Evolutionary conservation across 352 stramenopile species (phyloP).

Genomic region (Phytophthora multivora): DNA sequence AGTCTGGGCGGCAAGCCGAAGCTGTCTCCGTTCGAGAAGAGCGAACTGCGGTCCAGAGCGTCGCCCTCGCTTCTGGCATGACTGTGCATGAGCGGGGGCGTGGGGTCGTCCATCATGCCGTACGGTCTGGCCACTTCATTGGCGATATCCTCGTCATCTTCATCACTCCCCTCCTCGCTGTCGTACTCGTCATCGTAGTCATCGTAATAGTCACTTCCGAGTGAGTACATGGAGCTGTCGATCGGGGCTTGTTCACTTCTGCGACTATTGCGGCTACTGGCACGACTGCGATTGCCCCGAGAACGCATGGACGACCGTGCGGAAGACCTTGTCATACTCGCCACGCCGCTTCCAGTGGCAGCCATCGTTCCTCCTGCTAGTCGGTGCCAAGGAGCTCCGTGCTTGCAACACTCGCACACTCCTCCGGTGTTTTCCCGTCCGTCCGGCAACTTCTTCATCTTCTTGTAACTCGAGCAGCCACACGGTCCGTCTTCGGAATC

Average conservation of each 20-base stretch:
- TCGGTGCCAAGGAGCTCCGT: constrained; percentile 76
- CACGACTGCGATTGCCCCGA: constrained; percentile 30
- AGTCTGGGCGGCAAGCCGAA: constrained; percentile 60
- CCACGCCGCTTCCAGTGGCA: constrained; percentile 21
- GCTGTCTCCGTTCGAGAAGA: constrained; percentile 59
- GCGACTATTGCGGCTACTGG: constrained; percentile 43
- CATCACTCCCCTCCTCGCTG: constrained; percentile 37
- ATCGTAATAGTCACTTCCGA: constrained; percentile 49
- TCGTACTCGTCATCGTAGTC: constrained; percentile 52
- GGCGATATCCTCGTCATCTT: constrained; percentile 77
- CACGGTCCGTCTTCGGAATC: constrained; percentile 46
- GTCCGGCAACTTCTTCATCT: constrained; percentile 41
- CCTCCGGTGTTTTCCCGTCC: constrained; percentile 55
- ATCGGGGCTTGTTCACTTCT: constrained; percentile 18
- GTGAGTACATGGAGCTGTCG: constrained; percentile 41
- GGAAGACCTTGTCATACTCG: constrained; percentile 11
- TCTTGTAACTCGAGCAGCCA: constrained; percentile 66
- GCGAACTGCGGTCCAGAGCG: constrained; percentile 40
- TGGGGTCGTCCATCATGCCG: constrained; percentile 32
- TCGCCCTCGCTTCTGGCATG: constrained; percentile 32
- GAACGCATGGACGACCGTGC: constrained; percentile 22
- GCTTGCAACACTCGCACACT: constrained; percentile 71
- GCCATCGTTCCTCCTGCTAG: constrained; percentile 54
- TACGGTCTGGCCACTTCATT: constrained; percentile 73
- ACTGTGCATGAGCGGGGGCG: constrained; percentile 34